Evolutionary conservation across 768 basidiomycete species (phyloP), one percentile per base, ranked within the genome.

Genomic region (Macrolepiota dolichaula): DNA sequence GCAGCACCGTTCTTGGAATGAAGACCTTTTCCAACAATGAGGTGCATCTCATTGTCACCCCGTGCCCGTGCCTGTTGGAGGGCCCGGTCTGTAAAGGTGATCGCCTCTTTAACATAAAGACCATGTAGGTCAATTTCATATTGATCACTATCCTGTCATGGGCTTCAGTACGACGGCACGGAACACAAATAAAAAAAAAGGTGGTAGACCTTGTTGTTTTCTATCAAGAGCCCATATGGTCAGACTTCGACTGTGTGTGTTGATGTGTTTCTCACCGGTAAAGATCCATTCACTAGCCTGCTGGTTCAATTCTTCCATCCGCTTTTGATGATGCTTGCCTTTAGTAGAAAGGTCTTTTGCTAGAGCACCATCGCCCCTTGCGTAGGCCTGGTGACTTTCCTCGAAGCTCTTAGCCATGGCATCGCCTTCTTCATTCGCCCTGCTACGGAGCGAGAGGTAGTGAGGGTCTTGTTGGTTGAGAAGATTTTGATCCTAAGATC

Each of bases 1-100:
- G 92, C 90, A 5, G 83, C 79, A 50, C 88, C 87, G 2, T 82
- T 81, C 27, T 79, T 74, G 17, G 91, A 94, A 73, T 98, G 96
- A 29, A 94, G 76, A 10, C 95, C 95, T 74, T 94, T 96, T 85
- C 95, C 94, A 59, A 96, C 94, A 64, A 98, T 96, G 61, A 98
- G 73, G 60, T 83, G 81, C 5, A 98, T 70, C 67, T 92, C 82
- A 4, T 76, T 65, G 60, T 88, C 81, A 2, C 90, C 91, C 35
- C 80, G 74, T 32, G 70, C 73, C 58, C 86, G 87, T 13, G 91
- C 93, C 36, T 82, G 75, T 68, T 84, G 75, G 27, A 97, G 82
- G 12, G 89, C 87, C 24, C 71, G 67, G 64, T 98, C 96, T 1
- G 85, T 87, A 55, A 81, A 81, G 46, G 81, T 77, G 51, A 96